Base-by-base conservation (phyloP, 2,329 filamentous ascomycete genomes). In the Colletotrichum eleusines region DNA sequence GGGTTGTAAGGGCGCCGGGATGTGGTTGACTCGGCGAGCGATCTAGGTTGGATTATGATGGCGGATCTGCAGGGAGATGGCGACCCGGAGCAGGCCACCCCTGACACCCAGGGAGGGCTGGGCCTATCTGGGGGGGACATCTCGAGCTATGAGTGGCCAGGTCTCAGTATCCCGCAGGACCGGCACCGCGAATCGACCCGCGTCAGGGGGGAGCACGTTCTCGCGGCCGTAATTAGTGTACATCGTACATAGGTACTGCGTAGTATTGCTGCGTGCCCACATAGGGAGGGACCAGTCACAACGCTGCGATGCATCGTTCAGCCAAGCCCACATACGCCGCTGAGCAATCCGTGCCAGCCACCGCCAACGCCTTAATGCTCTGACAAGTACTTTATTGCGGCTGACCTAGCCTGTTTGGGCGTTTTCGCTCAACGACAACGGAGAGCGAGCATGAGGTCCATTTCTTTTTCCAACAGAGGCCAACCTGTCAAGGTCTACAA, bases 11-110 rank as follows among this genome's bases (percentile, higher is more conserved):
- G 53, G 28, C 14, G 26, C 63, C 28, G 63, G 68, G 68, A 67
- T 62, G 23, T 57, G 20, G 63, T 70, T 46, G 46, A 28, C 63
- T 55, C 59, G 51, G 42, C 42, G 48, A 33, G 57, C 42, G 33
- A 66, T 26, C 20, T 16, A 53, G 38, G 26, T 33, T 50, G 63
- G 55, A 42, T 48, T 67, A 33, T 44, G 48, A 28, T 35, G 51
- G 64, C 44, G 53, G 68, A 71, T 63, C 67, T 61, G 63, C 67
- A 70, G 51, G 67, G 67, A 50, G 64, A 68, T 51, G 48, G 55
- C 63, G 57, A 50, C 48, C 63, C 46, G 55, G 55, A 50, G 55
- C 68, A 67, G 58, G 68, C 58, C 28, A 53, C 55, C 68, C 55
- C 42, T 53, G 68, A 28, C 42, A 26, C 46, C 16, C n/a, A 38